Base-by-base conservation (phyloP, 73 alveolate species). In the Uronychia setigera region DNA sequence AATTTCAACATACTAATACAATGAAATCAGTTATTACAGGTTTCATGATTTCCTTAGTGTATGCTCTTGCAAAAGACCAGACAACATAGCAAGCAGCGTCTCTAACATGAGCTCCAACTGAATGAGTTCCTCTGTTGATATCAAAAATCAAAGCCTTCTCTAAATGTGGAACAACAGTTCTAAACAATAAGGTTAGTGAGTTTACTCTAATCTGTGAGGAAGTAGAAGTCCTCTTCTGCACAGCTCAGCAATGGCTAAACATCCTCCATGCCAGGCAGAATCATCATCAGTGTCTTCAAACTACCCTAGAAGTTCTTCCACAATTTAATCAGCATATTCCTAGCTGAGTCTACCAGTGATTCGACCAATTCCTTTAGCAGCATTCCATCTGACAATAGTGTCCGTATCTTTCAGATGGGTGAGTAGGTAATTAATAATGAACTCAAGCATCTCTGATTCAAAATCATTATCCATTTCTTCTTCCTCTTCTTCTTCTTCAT, bases 81-180 rank as follows among this genome's bases (percentile, higher is more conserved):
- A 98, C 99, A 19, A 98, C 96, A 89, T 95, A 97, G 92, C 99
- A 98, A 46, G 99, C 99, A 31, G 99, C 96, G 91, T 98, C 99
- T 90, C 99, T 94, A 0, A 98, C 99, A 92, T 97, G 94, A 25
- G 99, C 97, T 31, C 99, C 99, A 25, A 97, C 93, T 46, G 97
- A 89, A 81, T 95, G 97, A 75, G 92, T 93, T 19, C 97, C 97
- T 85, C 90, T 86, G 78, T 94, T 95, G 29, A 88, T 94, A 74
- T 94, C 97, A 33, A 91, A 94, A 59, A 94, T 60, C 83, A 92
- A 79, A 26, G 98, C 98, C 78, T 92, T 81, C 81, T 93, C 95
- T 26, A 95, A 92, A 74, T 78, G 81, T 0, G 92, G 88, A 89
- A 97, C 80, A 60, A 84, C 85, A 75, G 80, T 82, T 59, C 67